Percentiles rank a stretch among this genome's conserved stretches.
These are phyloP conservation scores for Echinochloa phyllopogon DNA, from an alignment of 176 grass and related monocot genomes.

Conservation along the genomic window DNA sequence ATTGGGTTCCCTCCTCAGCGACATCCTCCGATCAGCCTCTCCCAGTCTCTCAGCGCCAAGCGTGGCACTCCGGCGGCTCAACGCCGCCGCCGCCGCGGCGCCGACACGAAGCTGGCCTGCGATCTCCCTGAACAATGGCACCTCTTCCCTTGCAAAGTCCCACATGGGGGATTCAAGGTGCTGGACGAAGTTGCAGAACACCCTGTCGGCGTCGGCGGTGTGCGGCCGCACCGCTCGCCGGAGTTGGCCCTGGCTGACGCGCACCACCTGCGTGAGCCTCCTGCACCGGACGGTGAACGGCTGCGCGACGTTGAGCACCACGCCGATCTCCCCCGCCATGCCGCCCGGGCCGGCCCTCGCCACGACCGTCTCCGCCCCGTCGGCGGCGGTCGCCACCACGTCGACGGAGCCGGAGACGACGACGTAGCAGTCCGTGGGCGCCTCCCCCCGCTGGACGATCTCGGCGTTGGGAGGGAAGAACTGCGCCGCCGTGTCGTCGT, in stretches of 20 bases:
- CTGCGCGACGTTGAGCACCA: conserved; percentile 59
- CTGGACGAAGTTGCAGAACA: conserved; percentile 34
- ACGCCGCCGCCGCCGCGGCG: not conserved
- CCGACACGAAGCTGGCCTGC: not conserved
- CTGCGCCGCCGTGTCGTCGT: conserved; percentile 44
- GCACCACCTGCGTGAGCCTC: conserved; percentile 49
- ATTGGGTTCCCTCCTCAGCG: not conserved
- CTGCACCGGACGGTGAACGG: conserved; percentile 60
- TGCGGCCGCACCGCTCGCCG: conserved; percentile 31
- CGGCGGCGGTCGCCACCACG: not conserved
- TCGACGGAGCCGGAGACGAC: conserved; percentile 54
- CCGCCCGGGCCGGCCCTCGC: conserved; percentile 39
- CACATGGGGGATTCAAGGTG: not conserved
- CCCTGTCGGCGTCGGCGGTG: conserved; percentile 34
- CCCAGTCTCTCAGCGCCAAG: not conserved
- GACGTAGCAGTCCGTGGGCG: conserved; percentile 61
- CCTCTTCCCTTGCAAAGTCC: not conserved
- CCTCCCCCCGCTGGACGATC: conserved; percentile 52
- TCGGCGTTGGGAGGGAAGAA: conserved; percentile 57
- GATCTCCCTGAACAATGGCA: not conserved
- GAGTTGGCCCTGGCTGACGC: conserved; percentile 49
- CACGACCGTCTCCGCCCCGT: conserved; percentile 42
- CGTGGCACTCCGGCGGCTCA: not conserved
- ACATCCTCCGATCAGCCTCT: not conserved
- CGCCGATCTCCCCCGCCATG: conserved; percentile 62